These are phyloP conservation scores for Mycena rebaudengoi DNA, from an alignment of 768 basidiomycete genomes.

Conservation along the genomic window DNA sequence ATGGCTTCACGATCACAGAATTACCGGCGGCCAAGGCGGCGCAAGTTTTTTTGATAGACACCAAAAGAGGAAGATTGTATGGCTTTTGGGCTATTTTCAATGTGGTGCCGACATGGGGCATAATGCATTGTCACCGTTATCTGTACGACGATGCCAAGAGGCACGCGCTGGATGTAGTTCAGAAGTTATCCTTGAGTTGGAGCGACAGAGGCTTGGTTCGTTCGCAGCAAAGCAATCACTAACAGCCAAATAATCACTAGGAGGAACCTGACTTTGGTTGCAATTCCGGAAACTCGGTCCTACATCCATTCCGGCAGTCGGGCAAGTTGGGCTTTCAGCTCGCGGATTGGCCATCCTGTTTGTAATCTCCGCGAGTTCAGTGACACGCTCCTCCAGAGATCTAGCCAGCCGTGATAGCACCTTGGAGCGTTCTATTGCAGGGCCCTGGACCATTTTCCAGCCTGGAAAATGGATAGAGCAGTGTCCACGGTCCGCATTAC, in stretches of 20 bases:
- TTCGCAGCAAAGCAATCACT: constrained; percentile 78
- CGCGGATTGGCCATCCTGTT: constrained; percentile 83
- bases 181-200: constrained; percentile 83
- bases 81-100: constrained; percentile 53
- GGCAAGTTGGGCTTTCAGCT: constrained; percentile 82
- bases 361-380: constrained; percentile 72
- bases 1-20: constrained; percentile 84
- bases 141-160: constrained; percentile 89
- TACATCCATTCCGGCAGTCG: constrained; percentile 90
- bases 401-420: constrained; percentile 73
- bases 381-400: constrained; percentile 62
- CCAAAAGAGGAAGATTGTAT: constrained; percentile 90
- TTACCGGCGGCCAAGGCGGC: constrained; percentile 88
- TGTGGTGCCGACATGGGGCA: background rate
- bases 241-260: constrained; percentile 80
- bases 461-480: constrained; percentile 67
- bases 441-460: constrained; percentile 78
- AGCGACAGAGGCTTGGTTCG: constrained; percentile 72
- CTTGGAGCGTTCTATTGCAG: constrained; percentile 63
- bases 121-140: constrained; percentile 67
- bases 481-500: constrained; percentile 59
- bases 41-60: constrained; percentile 89
- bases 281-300: too few species aligned
- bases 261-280: background rate
- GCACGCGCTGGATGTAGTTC: constrained; percentile 82